phyloP scores from a whole-genome alignment of 2,329 filamentous ascomycete genomes.

The Aspergillus unguis region DNA sequence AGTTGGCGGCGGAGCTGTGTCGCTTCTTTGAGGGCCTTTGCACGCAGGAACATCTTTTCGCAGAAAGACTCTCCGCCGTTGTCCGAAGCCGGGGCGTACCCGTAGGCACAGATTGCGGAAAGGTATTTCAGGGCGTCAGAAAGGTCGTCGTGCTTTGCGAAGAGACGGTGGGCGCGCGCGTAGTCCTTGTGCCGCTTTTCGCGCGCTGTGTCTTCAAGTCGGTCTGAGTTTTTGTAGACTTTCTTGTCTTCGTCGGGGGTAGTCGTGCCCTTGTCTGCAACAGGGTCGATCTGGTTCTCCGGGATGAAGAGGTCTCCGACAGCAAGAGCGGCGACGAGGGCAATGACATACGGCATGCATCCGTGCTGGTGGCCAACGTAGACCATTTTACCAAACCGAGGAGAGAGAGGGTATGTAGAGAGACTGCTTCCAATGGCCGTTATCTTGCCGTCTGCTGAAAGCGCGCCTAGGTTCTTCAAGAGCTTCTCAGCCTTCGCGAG shows the following conservation, averaged over 20 bases:
- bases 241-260: conserved; percentile 28
- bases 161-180: conserved; percentile 71
- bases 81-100: conserved; percentile 62
- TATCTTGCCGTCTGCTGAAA: conserved; percentile 68
- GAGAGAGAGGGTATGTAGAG: conserved; percentile 84
- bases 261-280: conserved; percentile 39
- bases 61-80: conserved; percentile 65
- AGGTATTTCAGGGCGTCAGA: conserved; percentile 89
- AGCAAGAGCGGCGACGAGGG: conserved; percentile 81
- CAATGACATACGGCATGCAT: conserved; percentile 81
- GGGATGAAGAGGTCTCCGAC: conserved; percentile 84
- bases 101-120: conserved; percentile 83
- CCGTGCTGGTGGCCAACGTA: conserved; percentile 78
- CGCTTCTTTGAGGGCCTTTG: conserved; percentile 83
- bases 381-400: conserved; percentile 88
- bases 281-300: conserved; percentile 70
- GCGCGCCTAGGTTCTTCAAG: conserved; percentile 77
- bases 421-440: conserved; percentile 77
- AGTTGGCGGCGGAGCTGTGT: conserved; percentile 80
- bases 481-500: conserved; percentile 82
- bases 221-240: conserved; percentile 61
- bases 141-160: conserved; percentile 75
- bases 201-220: conserved; percentile 67
- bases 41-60: conserved; percentile 75
- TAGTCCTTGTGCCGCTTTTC: conserved; percentile 63